These are phyloP conservation scores for Lobosporangium transversale DNA, from an alignment of 192 early-diverging fungal genomes.

Conservation along the genomic window DNA sequence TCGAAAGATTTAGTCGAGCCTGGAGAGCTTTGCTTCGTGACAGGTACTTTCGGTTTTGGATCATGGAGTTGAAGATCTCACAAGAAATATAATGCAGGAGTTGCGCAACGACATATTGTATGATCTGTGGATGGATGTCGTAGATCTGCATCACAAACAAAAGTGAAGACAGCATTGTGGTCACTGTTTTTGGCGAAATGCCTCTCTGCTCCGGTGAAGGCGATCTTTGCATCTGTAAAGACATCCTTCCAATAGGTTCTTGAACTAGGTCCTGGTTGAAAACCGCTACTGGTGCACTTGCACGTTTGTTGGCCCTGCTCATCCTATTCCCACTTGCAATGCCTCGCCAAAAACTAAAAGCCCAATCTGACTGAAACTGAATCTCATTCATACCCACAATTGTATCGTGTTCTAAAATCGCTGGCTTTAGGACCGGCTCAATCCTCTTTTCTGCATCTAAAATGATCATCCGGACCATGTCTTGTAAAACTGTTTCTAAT, in stretches of 20 bases:
- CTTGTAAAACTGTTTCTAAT: slow-evolving; percentile 81
- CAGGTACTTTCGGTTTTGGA: slow-evolving; percentile 75
- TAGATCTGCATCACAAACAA: slow-evolving; percentile 73
- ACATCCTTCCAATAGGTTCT: slow-evolving; percentile 2
- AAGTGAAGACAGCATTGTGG: slow-evolving; percentile 72
- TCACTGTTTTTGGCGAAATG: slow-evolving; percentile 73
- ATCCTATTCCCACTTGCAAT: slow-evolving; percentile 9
- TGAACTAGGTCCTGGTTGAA: background rate
- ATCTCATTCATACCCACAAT: slow-evolving; percentile 72
- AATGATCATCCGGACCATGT: slow-evolving; percentile 68
- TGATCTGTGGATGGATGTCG: slow-evolving; percentile 79
- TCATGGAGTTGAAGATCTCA: slow-evolving; percentile 87
- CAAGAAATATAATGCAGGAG: slow-evolving; percentile 80
- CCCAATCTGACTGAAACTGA: slow-evolving; percentile 66
- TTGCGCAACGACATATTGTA: slow-evolving; percentile 76
- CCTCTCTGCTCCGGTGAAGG: slow-evolving; percentile 27
- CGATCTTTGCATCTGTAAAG: slow-evolving; percentile 15
- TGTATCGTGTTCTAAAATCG: slow-evolving; percentile 75
- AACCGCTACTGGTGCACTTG: slow-evolving; percentile 15
- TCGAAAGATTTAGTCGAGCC: slow-evolving; percentile 83
- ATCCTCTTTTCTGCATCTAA: slow-evolving; percentile 70
- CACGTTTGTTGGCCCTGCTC: slow-evolving; percentile 29
- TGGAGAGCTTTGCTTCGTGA: slow-evolving; percentile 85
- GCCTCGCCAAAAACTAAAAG: slow-evolving; percentile 21
- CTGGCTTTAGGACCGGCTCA: slow-evolving; percentile 69